Percentiles rank a stretch among this genome's conserved stretches.
Conservation (phyloP, 768 basidiomycete genomes). For the Agaricus bisporus region DNA sequence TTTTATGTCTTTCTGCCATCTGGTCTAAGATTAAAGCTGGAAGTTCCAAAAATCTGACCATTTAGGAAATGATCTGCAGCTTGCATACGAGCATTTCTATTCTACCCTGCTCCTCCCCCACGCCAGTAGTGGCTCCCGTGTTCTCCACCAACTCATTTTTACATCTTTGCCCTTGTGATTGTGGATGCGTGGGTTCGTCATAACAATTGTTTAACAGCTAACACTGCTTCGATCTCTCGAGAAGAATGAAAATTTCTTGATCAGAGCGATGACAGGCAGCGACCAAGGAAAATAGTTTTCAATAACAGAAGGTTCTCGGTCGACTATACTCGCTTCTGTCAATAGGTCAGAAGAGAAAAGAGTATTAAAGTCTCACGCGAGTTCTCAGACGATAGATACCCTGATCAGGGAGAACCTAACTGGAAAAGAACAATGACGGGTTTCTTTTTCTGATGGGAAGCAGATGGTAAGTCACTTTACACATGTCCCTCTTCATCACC, state of each 20-base stretch:
- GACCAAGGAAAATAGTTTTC: too few relatives aligned
- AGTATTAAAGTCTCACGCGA: not conserved
- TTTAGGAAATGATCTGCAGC: slow-evolving; percentile 1
- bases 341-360: not conserved
- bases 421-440: too few relatives aligned
- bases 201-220: too few relatives aligned
- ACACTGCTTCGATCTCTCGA: too few relatives aligned
- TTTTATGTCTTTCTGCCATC: not conserved
- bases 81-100: too few relatives aligned
- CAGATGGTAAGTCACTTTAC: not conserved
- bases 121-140: too few relatives aligned
- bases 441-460: slow-evolving; percentile 6
- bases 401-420: too few relatives aligned
- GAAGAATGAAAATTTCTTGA: too few relatives aligned
- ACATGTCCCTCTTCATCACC: not conserved
- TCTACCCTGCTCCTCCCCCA: not conserved
- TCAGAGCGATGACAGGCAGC: too few relatives aligned
- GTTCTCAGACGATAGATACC: not conserved
- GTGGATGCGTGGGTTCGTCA: too few relatives aligned
- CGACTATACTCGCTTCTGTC: not conserved
- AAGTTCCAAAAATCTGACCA: not conserved
- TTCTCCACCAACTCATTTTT: not conserved
- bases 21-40: not conserved
- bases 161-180: not conserved
- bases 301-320: not conserved